A percentile compares a stretch with the other conserved stretches of the same genome.
Evolutionary conservation across 352 stramenopile species (phyloP).

Genomic region (Pilasporangium apinafurcum): DNA sequence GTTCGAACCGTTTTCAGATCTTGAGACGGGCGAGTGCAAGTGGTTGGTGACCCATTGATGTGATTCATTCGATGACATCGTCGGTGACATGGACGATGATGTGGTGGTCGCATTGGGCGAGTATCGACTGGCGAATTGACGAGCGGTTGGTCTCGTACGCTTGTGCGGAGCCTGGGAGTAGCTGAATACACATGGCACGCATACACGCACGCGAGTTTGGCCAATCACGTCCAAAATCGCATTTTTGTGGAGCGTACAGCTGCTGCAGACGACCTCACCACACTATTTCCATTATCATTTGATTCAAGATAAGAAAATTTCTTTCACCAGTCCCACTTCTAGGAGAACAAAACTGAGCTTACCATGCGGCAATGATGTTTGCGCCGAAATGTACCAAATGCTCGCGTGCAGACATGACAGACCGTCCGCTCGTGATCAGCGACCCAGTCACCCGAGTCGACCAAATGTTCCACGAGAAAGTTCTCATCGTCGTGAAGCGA

Average conservation of each 20-base stretch:
- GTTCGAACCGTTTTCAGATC: constrained; percentile 9
- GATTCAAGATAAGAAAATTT: background rate
- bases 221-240: constrained; percentile 41
- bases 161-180: constrained; percentile 13
- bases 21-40: constrained; percentile 52
- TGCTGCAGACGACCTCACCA: constrained; percentile 76
- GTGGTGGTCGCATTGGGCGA: constrained; percentile 5
- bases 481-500: constrained; percentile 21
- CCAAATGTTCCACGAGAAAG: constrained; percentile 65
- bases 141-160: background rate
- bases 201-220: constrained; percentile 68
- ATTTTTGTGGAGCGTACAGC: constrained; percentile 73
- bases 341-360: constrained; percentile 1
- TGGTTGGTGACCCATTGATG: constrained; percentile 53
- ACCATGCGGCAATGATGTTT: constrained; percentile 87
- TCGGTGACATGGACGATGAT: constrained; percentile 13
- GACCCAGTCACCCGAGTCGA: constrained; percentile 74
- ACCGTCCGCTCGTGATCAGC: constrained; percentile 57
- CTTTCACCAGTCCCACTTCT: no score
- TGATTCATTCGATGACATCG: constrained; percentile 28
- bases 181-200: constrained; percentile 72
- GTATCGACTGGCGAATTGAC: background rate
- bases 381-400: constrained; percentile 74
- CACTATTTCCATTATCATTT: constrained; percentile 21
- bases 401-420: constrained; percentile 73